phyloP scores from a whole-genome alignment of 106 monocot species.

The Allium cepa region DNA sequence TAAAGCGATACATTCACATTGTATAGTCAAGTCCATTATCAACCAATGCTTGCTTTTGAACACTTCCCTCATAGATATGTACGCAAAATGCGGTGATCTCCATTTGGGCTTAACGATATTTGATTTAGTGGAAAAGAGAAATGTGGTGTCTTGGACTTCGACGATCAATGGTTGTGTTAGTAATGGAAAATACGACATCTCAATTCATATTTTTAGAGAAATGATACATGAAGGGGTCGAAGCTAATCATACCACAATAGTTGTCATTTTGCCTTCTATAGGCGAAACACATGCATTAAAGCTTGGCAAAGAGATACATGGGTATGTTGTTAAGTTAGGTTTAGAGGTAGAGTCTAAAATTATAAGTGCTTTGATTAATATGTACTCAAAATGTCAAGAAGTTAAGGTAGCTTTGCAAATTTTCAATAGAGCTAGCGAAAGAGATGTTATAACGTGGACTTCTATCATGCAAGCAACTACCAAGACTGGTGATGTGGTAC shows the following conservation, averaged over 20 bases:
- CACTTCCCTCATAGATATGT: too few relatives aligned
- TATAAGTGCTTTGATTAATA: conserved; percentile 15
- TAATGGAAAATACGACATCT: neutral
- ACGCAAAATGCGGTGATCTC: too few relatives aligned
- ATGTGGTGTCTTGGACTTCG: conserved; percentile 36
- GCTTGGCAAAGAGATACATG: conserved; percentile 57
- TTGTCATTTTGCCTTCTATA: conserved; percentile 22
- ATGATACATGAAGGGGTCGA: conserved; percentile 11
- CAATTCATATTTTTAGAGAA: conserved; percentile 7
- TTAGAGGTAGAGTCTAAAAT: conserved; percentile 16
- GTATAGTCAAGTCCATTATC: too few relatives aligned
- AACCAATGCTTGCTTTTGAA: too few relatives aligned
- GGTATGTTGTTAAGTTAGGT: conserved; percentile 14
- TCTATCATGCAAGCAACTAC: conserved; percentile 15
- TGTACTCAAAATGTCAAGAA: conserved; percentile 25
- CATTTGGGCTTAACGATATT: too few relatives aligned
- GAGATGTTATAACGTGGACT: conserved; percentile 35
- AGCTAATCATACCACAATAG: conserved; percentile 24
- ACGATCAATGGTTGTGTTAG: conserved; percentile 21
- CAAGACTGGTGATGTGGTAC: conserved; percentile 4
- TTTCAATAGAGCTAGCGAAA: conserved; percentile 11
- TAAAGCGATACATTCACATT: too few relatives aligned
- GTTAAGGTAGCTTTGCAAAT: conserved; percentile 6
- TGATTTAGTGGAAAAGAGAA: conserved; percentile 27
- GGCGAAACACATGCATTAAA: conserved; percentile 29